Evolutionary conservation across 78 protist genomes (phyloP), one percentile per base, ranked within the genome.

Genomic region (Polysphondylium violaceum): DNA sequence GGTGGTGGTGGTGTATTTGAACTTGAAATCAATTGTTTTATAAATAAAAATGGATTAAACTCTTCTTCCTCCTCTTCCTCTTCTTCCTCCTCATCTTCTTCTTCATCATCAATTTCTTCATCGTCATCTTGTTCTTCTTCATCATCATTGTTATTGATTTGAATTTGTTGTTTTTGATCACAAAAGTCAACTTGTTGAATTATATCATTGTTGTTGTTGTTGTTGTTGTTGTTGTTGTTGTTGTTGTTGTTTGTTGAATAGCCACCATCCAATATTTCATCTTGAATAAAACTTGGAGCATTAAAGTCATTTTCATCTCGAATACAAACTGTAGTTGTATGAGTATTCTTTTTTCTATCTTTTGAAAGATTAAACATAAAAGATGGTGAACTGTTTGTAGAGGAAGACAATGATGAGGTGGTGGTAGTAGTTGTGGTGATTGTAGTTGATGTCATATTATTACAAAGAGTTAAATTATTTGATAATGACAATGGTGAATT

Each of bases 31-130:
- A 83, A 55, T 27, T 69, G 76, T 43, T 83, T 83, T 6, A 83
- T 83, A 69, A 83, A 83, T 25, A 83, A 55, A 51, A 69, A 88
- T 35, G 94, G 94, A 50, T 88, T 77, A 47, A 73, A 88, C 40
- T 35, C 68, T 17, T 88, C 77, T 9, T 76, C 94, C 16, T 74
- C 77, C 0, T 59, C 86, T 8, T 75, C 87, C 5, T 87, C 93
- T 38, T 88, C 94, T 3, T 72, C 86, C 1, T 76, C 86, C 11
- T 36, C 61, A 3, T 44, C 69, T 14, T 83, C 90, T 16, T 43
- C 40, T 36, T 61, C 27, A 67, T 67, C 76, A 76, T 68, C 56
- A 12, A 12, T 19, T 41, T 68, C 56, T 12, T 68, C 75, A 41
- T 41, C 29, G 14, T 60, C 38, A 60, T 9, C 5, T 1, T 29